Percentiles rank a stretch among this genome's conserved stretches.
Evolutionary conservation across 192 early-diverging fungal genomes (phyloP).

Genomic region (Pilobolus umbonatus): DNA sequence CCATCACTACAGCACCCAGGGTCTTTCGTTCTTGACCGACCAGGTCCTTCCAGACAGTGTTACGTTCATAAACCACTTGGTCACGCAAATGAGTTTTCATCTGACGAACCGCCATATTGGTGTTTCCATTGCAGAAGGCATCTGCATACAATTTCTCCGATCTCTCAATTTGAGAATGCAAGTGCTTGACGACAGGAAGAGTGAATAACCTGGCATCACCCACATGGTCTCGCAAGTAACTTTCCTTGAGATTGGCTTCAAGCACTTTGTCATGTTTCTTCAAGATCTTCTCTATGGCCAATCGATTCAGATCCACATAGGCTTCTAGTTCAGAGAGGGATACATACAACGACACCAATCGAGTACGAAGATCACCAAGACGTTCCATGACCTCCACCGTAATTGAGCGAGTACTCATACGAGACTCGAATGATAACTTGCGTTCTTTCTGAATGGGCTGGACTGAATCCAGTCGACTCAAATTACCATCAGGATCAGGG

Average conservation of each 20-base stretch:
- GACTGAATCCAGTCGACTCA: neutral
- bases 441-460: neutral
- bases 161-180: slow-evolving; percentile 48
- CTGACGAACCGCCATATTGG: slow-evolving; percentile 48
- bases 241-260: slow-evolving; percentile 35
- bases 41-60: slow-evolving; percentile 80
- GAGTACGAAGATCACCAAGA: slow-evolving; percentile 22
- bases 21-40: slow-evolving; percentile 59
- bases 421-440: slow-evolving; percentile 26
- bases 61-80: slow-evolving; percentile 67
- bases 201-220: slow-evolving; percentile 53
- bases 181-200: slow-evolving; percentile 39
- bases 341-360: slow-evolving; percentile 37
- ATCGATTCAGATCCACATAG: slow-evolving; percentile 80
- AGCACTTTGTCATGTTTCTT: slow-evolving; percentile 96
- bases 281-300: slow-evolving; percentile 86
- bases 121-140: slow-evolving; percentile 51
- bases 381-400: slow-evolving; percentile 13
- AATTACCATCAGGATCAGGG: neutral
- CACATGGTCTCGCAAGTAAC: slow-evolving; percentile 47
- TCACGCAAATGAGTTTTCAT: slow-evolving; percentile 60
- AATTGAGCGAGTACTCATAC: slow-evolving; percentile 12
- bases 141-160: slow-evolving; percentile 60
- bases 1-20: slow-evolving; percentile 35
- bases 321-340: slow-evolving; percentile 75